Evolutionary conservation across 257 asterid species (phyloP).

Genomic region (Vinca minor): DNA sequence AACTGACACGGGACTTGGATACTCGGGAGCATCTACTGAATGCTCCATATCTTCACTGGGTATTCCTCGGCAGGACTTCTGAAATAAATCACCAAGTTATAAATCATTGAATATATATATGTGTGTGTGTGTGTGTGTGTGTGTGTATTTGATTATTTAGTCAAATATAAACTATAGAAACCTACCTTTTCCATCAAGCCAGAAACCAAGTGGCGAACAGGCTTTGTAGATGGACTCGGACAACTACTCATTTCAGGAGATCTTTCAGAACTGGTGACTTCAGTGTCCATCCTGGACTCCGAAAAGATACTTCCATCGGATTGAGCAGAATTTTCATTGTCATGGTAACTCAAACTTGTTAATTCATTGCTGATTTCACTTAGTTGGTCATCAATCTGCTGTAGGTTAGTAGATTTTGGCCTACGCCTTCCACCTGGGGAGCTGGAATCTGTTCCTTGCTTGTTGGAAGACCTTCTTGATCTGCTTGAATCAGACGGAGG

Average conservation of each 20-base stretch:
- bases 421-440: conserved; percentile 77
- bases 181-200: conserved; percentile 40
- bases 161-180: conserved; percentile 8
- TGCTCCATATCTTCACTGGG: conserved; percentile 38
- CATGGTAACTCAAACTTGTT: conserved; percentile 28
- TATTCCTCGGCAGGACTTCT: conserved; percentile 38
- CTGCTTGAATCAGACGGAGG: conserved; percentile 56
- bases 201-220: conserved; percentile 18
- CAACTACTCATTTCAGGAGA: conserved; percentile 27
- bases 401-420: conserved; percentile 36
- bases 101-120: no score
- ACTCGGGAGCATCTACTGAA: conserved; percentile 43
- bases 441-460: conserved; percentile 44
- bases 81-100: conserved; percentile 24
- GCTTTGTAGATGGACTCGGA: conserved; percentile 28
- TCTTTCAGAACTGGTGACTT: conserved; percentile 28
- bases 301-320: conserved; percentile 22
- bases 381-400: conserved; percentile 33
- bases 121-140: no score
- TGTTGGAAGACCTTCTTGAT: conserved; percentile 44
- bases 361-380: conserved; percentile 35
- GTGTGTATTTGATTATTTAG: background rate
- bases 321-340: conserved; percentile 33
- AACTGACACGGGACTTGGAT: conserved; percentile 87
- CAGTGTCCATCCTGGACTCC: conserved; percentile 32